Base-by-base conservation (phyloP, 371 early-diverging fungal species). In the Haplosporangium sp. region DNA sequence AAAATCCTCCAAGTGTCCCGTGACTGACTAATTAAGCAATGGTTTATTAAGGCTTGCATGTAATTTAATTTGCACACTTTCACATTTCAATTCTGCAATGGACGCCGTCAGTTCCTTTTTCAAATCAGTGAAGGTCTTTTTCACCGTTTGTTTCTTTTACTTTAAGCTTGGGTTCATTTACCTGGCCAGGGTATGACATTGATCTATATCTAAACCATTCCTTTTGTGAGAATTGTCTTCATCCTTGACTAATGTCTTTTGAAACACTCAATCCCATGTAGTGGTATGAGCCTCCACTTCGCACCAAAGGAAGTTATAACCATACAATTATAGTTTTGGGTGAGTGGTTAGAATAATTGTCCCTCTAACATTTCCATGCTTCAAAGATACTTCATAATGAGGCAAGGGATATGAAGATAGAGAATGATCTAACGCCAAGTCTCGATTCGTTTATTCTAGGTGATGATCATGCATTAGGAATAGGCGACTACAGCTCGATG, bases 381-480 rank as follows among this genome's bases (percentile, higher is more conserved):
- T 52, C 52, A 52, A 17, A 52, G 27, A 27, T 27, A 27, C 27
- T 27, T 27, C 27, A 27, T 27, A 27, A 27, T 27, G 27, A 27
- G 27, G 27, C 27, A 27, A 27, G 27, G 19, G 19, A 19, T 17
- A 52, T 15, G n/a, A 19, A 2, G 52, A 2, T 2, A 13, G 13
- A 1, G 8, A 15, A 17, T 11, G 52, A 52, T 15, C 52, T 52
- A 52, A 52, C 52, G 8, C 13, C 13, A 13, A 44, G 13, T 8
- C 44, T 44, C 13, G 15, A 52, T 10, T 39, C 2, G 42, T 13
- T 10, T 58, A 11, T 35, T 58, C 58, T 48, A 74, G 79, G 79
- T 4, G 79, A 78, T 42, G 74, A 78, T 19, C 79, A 78, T 61
- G 79, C 79, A 13, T 45, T 78, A 38, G 79, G 79, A 4, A 64